phyloP scores from a whole-genome alignment of 257 asterid genomes.

The Ehretia macrophylla region DNA sequence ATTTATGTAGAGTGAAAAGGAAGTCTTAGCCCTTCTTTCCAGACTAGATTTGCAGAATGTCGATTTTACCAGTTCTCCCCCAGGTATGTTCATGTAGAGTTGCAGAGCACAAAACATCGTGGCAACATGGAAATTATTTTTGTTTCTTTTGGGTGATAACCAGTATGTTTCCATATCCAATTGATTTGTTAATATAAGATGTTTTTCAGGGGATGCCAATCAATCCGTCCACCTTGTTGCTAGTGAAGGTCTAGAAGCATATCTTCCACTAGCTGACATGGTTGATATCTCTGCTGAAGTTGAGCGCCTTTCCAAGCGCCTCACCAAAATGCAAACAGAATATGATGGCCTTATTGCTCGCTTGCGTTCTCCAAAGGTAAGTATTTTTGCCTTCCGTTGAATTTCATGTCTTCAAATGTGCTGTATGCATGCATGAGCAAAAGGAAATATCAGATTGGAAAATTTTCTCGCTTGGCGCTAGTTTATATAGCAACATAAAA shows the following conservation, averaged over 20 bases:
- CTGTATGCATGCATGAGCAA: conserved; percentile 1
- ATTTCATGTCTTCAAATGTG: too few relatives aligned
- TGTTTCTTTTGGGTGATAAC: background rate
- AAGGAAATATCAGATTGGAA: background rate
- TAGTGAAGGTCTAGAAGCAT: conserved; percentile 92
- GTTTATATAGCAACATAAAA: background rate
- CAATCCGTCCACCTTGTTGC: conserved; percentile 87
- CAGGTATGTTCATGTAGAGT: conserved; percentile 42
- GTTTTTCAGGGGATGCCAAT: conserved; percentile 69
- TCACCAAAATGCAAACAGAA: conserved; percentile 74
- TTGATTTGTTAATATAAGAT: conserved; percentile 19
- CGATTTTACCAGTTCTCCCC: conserved; percentile 56
- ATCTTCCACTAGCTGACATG: conserved; percentile 96
- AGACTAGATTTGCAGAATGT: conserved; percentile 72
- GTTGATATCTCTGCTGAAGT: conserved; percentile 90
- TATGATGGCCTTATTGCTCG: conserved; percentile 78
- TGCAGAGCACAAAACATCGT: background rate
- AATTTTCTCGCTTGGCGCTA: background rate
- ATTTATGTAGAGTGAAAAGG: conserved; percentile 67
- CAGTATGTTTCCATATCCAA: conserved; percentile 2
- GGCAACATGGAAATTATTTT: background rate
- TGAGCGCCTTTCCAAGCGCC: conserved; percentile 76
- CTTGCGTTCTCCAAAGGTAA: conserved; percentile 68
- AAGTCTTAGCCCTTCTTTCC: conserved; percentile 85
- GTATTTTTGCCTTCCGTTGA: conserved; percentile 17